Conservation (phyloP, 1,284 basidiomycete species). For the Coniferiporia weirii region DNA sequence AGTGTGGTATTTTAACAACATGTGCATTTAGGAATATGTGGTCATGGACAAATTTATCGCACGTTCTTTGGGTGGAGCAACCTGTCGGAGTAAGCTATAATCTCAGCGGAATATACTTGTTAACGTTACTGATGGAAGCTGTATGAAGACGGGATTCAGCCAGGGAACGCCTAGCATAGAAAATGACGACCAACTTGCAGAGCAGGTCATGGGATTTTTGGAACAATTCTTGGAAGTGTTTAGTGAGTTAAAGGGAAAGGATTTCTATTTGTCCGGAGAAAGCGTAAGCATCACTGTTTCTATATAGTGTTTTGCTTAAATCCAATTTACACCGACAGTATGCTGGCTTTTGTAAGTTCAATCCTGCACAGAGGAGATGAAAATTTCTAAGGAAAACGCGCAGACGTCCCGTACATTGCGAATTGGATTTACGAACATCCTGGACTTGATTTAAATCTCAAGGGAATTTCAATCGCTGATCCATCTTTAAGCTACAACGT, state of each 20-base stretch:
- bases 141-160: slow-evolving; percentile 31
- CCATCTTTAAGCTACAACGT: slow-evolving; percentile 32
- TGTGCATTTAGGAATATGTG: slow-evolving; percentile 26
- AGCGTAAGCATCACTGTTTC: slow-evolving; percentile 28
- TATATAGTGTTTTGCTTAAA: background rate
- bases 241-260: slow-evolving; percentile 34
- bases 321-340: slow-evolving; percentile 23
- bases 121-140: background rate
- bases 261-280: slow-evolving; percentile 34
- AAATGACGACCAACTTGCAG: slow-evolving; percentile 36
- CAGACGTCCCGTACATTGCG: slow-evolving; percentile 37
- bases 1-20: background rate
- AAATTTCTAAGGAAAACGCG: too few relatives aligned
- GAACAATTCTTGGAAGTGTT: slow-evolving; percentile 37
- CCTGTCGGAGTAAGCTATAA: slow-evolving; percentile 39
- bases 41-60: slow-evolving; percentile 41
- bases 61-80: slow-evolving; percentile 46
- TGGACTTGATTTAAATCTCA: slow-evolving; percentile 30
- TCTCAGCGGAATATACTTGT: background rate
- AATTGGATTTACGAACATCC: slow-evolving; percentile 38
- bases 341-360: slow-evolving; percentile 33
- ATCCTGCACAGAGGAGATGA: background rate
- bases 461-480: slow-evolving; percentile 38
- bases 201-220: slow-evolving; percentile 34
- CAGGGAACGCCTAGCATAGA: slow-evolving; percentile 32